These are phyloP conservation scores for Dovyalis caffra DNA, from an alignment of 345 rosid species.

Conservation along the genomic window DNA sequence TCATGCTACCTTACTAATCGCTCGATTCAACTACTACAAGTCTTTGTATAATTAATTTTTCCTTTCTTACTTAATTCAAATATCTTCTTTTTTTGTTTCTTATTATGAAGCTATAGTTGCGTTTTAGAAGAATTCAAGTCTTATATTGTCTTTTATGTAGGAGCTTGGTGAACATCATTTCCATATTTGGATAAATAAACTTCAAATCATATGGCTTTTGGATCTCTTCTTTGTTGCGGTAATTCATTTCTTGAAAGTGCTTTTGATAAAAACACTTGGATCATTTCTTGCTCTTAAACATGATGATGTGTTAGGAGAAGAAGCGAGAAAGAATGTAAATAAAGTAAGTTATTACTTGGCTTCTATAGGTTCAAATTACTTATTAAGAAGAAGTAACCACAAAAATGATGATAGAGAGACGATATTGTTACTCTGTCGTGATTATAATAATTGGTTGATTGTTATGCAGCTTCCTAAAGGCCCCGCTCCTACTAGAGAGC, in stretches of 20 bases:
- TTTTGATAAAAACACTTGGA: slow-evolving; percentile 53
- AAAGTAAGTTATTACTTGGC: slow-evolving; percentile 41
- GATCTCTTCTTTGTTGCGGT: slow-evolving; percentile 58
- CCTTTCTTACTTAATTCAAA: no score
- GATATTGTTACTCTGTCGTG: slow-evolving; percentile 90
- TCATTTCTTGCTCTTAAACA: slow-evolving; percentile 55
- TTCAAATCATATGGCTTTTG: slow-evolving; percentile 42
- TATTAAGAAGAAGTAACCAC: slow-evolving; percentile 55
- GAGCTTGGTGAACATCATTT: background rate
- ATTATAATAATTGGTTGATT: slow-evolving; percentile 88
- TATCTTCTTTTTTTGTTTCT: no score
- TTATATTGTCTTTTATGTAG: background rate
- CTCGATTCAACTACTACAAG: no score
- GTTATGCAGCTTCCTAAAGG: slow-evolving; percentile 99
- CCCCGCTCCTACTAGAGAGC: slow-evolving; percentile 87
- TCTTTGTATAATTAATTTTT: no score
- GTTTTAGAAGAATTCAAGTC: no score
- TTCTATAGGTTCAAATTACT: no score
- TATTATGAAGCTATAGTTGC: no score
- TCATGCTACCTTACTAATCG: no score
- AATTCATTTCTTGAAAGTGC: slow-evolving; percentile 55
- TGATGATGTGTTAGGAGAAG: slow-evolving; percentile 44
- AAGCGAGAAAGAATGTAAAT: slow-evolving; percentile 56
- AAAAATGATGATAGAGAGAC: slow-evolving; percentile 77
- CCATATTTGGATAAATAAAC: background rate